Evolutionary conservation across 768 basidiomycete genomes (phyloP).

Genomic region (Crucibulum laeve): DNA sequence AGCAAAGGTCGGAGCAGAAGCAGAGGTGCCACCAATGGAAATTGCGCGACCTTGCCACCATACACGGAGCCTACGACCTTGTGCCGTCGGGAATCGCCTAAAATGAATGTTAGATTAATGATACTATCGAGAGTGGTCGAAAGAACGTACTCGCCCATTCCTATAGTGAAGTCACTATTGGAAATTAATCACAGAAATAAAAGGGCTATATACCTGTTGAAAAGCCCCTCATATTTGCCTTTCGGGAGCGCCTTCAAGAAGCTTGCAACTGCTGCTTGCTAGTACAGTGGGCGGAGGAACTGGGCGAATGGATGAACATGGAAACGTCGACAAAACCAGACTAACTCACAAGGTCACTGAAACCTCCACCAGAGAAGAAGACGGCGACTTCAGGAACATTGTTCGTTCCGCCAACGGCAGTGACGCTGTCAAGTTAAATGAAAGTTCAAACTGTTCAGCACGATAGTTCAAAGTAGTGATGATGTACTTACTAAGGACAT

Average conservation of each 20-base stretch:
- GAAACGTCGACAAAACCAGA: not conserved
- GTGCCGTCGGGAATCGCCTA: slow-evolving; percentile 67
- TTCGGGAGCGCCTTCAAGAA: slow-evolving; percentile 43
- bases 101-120: not conserved
- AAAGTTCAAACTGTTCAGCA: not conserved
- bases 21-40: slow-evolving; percentile 61
- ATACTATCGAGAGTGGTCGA: not conserved
- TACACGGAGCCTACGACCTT: slow-evolving; percentile 44
- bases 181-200: not conserved
- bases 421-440: slow-evolving; percentile 45
- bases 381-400: slow-evolving; percentile 56
- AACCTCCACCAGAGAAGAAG: slow-evolving; percentile 69
- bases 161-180: slow-evolving; percentile 19
- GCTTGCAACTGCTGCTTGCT: slow-evolving; percentile 34
- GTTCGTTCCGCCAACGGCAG: slow-evolving; percentile 65
- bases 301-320: slow-evolving; percentile 13
- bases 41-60: slow-evolving; percentile 31
- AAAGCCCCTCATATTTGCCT: slow-evolving; percentile 53
- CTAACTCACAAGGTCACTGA: slow-evolving; percentile 57
- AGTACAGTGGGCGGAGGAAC: slow-evolving; percentile 54
- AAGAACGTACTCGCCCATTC: slow-evolving; percentile 45
- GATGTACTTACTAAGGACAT: slow-evolving; percentile 44
- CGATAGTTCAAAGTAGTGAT: not conserved
- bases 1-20: slow-evolving; percentile 60
- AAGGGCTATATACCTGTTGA: slow-evolving; percentile 39